Evolutionary conservation across 2,329 filamentous ascomycete genomes (phyloP).

Genomic region (Aspergillus phoenicis): DNA sequence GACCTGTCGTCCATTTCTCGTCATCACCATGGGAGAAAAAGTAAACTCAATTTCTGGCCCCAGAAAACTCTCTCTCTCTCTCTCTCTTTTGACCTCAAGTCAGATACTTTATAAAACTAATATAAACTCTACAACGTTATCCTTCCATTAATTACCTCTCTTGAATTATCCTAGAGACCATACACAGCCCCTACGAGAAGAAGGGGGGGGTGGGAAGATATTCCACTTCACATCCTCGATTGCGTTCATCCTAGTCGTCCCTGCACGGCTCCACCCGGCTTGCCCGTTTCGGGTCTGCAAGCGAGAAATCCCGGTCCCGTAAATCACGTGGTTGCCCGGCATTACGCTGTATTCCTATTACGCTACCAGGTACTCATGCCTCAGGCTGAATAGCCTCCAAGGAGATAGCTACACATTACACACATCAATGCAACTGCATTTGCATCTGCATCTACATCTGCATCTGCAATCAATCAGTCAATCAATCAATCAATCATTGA

Average conservation of each 20-base stretch:
- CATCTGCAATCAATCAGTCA: no score
- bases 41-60: no score
- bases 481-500: background rate
- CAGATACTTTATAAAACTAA: no score
- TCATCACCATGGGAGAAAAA: no score
- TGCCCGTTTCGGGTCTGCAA: constrained; percentile 18
- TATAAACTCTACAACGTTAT: no score
- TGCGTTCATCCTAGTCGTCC: constrained; percentile 16
- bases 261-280: constrained; percentile 18
- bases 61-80: no score
- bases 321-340: constrained; percentile 15
- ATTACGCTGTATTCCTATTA: background rate
- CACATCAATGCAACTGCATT: background rate
- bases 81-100: no score
- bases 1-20: no score
- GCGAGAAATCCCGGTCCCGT: constrained; percentile 13
- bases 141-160: background rate
- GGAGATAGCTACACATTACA: background rate
- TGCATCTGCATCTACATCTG: no score
- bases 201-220: no score
- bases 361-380: background rate
- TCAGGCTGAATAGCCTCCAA: background rate
- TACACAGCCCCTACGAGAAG: no score
- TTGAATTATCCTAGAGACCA: background rate
- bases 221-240: background rate